phyloP scores from a whole-genome alignment of 768 basidiomycete species.

The Ephemerocybe angulata region DNA sequence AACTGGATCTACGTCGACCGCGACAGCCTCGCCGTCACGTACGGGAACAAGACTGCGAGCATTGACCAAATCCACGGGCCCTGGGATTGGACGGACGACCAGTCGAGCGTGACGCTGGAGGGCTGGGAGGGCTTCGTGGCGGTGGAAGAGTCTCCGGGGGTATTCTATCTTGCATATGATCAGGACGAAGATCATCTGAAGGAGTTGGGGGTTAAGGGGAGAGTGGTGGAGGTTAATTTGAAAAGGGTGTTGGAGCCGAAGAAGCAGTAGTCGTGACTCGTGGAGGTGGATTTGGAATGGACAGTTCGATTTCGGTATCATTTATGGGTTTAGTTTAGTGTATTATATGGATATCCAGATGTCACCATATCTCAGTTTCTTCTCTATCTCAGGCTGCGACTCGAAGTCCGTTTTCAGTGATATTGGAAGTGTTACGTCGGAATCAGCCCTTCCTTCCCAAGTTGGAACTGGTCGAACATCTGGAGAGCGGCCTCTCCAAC shows the following conservation, averaged over 20 bases:
- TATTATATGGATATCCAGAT: too few relatives aligned
- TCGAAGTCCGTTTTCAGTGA: too few relatives aligned
- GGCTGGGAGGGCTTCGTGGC: slow-evolving; percentile 27
- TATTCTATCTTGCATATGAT: slow-evolving; percentile 22
- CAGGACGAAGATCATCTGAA: slow-evolving; percentile 22
- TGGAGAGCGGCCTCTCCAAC: slow-evolving; percentile 42
- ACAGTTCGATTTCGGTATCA: too few relatives aligned
- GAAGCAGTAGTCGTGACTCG: neutral
- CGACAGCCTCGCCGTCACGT: slow-evolving; percentile 22
- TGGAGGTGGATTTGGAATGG: too few relatives aligned
- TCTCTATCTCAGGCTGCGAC: too few relatives aligned
- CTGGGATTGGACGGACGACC: slow-evolving; percentile 29
- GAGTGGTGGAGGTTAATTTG: slow-evolving; percentile 20
- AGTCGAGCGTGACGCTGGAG: slow-evolving; percentile 19
- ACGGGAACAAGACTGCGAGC: slow-evolving; percentile 28
- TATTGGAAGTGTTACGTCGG: neutral
- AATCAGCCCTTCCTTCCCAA: neutral
- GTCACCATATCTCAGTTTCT: too few relatives aligned
- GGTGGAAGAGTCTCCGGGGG: slow-evolving; percentile 21
- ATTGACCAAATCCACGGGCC: slow-evolving; percentile 24
- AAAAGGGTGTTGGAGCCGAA: slow-evolving; percentile 14
- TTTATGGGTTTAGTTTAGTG: too few relatives aligned
- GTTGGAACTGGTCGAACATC: slow-evolving; percentile 38
- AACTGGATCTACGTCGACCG: slow-evolving; percentile 31
- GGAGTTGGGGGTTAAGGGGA: slow-evolving; percentile 9